Conservation (phyloP, 345 rosid genomes). For the Pseudoturritis turrita region DNA sequence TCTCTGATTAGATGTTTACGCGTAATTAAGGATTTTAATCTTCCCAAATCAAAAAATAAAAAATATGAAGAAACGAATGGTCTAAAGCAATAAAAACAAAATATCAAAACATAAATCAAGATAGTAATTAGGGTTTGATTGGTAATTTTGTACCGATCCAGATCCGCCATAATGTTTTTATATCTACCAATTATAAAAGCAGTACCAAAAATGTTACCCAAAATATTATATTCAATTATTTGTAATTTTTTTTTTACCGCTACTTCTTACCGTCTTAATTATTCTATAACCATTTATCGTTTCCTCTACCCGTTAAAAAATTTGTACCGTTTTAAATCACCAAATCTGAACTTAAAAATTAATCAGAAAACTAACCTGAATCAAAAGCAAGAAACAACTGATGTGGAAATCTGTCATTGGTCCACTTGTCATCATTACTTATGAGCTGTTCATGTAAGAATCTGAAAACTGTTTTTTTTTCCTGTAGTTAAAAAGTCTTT, state of each 20-base stretch:
- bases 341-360: too few species aligned
- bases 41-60: not conserved
- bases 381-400: conserved; percentile 13
- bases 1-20: conserved; percentile 27
- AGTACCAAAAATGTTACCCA: too few species aligned
- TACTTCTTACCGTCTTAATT: too few species aligned
- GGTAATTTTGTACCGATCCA: too few species aligned
- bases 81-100: not conserved
- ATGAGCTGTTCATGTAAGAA: conserved; percentile 19
- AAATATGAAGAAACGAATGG: not conserved
- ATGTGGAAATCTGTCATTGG: conserved; percentile 33
- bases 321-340: too few species aligned
- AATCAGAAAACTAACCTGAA: not conserved
- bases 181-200: too few species aligned
- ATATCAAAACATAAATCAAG: not conserved
- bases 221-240: too few species aligned
- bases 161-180: too few species aligned
- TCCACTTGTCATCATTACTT: conserved; percentile 52
- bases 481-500: not conserved
- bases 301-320: too few species aligned
- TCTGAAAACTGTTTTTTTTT: not conserved
- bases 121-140: too few species aligned
- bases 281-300: too few species aligned
- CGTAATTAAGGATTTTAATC: conserved; percentile 15
- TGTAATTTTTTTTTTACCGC: too few species aligned